Base-by-base conservation (phyloP, 2,329 filamentous ascomycete genomes). In the Ciborinia camelliae region DNA sequence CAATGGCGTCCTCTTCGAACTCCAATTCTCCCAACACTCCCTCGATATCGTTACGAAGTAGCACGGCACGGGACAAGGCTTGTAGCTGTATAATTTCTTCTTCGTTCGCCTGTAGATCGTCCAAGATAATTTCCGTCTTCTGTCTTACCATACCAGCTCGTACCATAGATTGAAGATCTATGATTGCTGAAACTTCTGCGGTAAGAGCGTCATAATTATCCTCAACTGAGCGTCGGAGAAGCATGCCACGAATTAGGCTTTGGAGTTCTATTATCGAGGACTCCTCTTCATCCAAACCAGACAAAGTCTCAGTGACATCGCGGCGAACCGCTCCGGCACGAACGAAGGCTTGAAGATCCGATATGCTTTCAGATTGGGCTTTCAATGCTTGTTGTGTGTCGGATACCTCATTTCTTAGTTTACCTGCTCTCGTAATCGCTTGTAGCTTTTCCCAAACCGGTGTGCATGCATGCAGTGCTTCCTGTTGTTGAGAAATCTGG, bases 21-120 rank as follows among this genome's bases (percentile, higher is more conserved):
- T 96, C 91, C 2, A 98, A 82, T 69, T 94, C 87, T 28, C 83
- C 84, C 47, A 99, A 82, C 1, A 92, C 80, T 52, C 86, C 84
- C 23, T 90, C 92, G 58, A 98, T 83, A 32, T 89, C 82, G 55
- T 86, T 84, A 54, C 95, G 87, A 48, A 90, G 80, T 68, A 96
- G 82, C 83, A 96, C 90, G 1, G 91, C 93, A 66, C 94, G 86
- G 39, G 87, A 82, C 9, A 93, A 79, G 35, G 87, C 86, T 76
- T 99, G 95, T 2, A 97, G 81, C 39, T 86, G 79, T 30, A 86
- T 78, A 47, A 93, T 84, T 67, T 87, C 84, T 0, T 86, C 80
- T 45, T 89, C 86, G 70, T 91, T 85, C 2, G 86, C 85, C 60
- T 87, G 80, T 32, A 98, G 84, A 50, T 90, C 83, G 20, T 88